Evolutionary conservation across 495 filamentous ascomycete species (phyloP).

Genomic region (Poronia punctata): DNA sequence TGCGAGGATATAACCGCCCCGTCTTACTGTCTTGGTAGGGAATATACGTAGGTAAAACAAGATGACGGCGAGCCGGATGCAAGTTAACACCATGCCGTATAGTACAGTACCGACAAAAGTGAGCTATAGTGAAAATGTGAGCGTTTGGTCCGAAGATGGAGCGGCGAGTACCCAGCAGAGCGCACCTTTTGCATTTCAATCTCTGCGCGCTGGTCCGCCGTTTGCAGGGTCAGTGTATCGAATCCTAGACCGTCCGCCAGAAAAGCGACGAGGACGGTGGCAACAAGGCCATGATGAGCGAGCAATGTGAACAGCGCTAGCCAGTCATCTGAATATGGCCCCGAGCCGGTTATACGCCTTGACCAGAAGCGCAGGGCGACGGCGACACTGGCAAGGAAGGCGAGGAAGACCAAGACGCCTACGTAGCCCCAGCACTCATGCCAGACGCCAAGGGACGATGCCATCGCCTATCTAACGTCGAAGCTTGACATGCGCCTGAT

Average conservation of each 20-base stretch:
- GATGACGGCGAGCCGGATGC: slow-evolving; percentile 11
- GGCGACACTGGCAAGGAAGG: slow-evolving; percentile 1
- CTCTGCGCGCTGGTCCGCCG: not conserved
- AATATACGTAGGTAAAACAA: slow-evolving; percentile 15
- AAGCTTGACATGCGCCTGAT: slow-evolving; percentile 3
- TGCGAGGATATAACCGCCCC: slow-evolving; percentile 10
- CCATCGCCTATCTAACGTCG: slow-evolving; percentile 2
- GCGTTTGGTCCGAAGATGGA: not conserved
- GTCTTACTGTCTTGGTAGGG: slow-evolving; percentile 1
- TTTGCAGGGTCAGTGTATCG: not conserved
- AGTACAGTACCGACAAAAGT: slow-evolving; percentile 7
- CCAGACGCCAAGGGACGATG: slow-evolving; percentile 9
- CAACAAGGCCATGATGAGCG: slow-evolving; percentile 4
- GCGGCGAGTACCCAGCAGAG: not conserved
- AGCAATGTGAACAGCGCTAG: slow-evolving; percentile 1
- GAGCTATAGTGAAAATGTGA: not conserved
- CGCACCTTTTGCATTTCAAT: slow-evolving; percentile 4
- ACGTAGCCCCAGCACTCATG: slow-evolving; percentile 6
- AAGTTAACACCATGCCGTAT: slow-evolving; percentile 8
- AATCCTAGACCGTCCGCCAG: slow-evolving; percentile 3
- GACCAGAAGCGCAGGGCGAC: slow-evolving; percentile 9
- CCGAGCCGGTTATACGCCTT: not conserved
- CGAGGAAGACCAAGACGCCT: slow-evolving; percentile 1
- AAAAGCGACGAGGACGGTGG: slow-evolving; percentile 1
- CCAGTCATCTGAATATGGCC: slow-evolving; percentile 5